Evolutionary conservation across 1,139 yeast genomes (phyloP), one percentile per base, ranked within the genome.

Genomic region (Pichia sp.): DNA sequence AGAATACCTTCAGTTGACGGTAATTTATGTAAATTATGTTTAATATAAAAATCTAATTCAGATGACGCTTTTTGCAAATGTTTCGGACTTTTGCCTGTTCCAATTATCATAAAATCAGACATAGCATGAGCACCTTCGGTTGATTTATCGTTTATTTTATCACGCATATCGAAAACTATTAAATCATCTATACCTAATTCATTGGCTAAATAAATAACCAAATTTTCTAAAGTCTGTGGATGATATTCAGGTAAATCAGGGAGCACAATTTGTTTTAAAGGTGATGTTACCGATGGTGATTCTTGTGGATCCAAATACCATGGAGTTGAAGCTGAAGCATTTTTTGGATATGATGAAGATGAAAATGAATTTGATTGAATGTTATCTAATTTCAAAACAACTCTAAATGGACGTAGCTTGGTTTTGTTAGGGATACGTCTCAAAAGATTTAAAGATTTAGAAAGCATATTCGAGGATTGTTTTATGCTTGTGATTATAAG

Each of bases 81-180:
- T 51, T 77, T 80, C 37, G 79, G 77, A 27, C 92, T 80, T 58
- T 82, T 83, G 2, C 96, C 96, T 0, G 94, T 75, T n/a, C 81
- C 76, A 1, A 90, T 65, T 5, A 89, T 65, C 67, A 84, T 76
- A 55, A 70, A 80, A 42, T 70, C 66, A 48, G 71, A 55, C 55
- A 73, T 50, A 30, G 71, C 73, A 34, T 64, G 56, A 1, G 73
- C 68, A 8, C 70, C 67, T 35, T 71, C 69, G 42, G 70, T 73
- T 4, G 37, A n/a, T 7, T 73, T 74, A 27, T 43, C 63, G 39
- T 62, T 8, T 65, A 62, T 36, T 71, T 11, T 39, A 30, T 46
- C 62, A 47, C 78, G 63, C 45, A 76, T 61, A 55, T 80, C 95
- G 54, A 84, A 77, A 1, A 89, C 59, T 37, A 66, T 60, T 32